These are phyloP conservation scores for Phytophthora fragariae DNA, from an alignment of 352 stramenopile species.

Conservation along the genomic window DNA sequence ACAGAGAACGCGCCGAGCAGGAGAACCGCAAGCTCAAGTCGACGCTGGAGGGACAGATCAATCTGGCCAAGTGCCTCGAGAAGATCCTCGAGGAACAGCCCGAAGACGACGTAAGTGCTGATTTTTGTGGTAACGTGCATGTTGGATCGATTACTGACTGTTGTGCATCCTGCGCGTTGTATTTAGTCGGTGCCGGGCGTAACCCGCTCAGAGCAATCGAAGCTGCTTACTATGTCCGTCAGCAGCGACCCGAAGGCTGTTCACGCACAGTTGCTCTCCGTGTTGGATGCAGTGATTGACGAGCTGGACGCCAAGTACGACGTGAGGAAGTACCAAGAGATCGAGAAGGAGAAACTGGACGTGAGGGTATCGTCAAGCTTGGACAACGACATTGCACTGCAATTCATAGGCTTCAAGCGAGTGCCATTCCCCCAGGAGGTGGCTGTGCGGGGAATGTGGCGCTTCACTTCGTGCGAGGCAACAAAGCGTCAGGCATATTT, in stretches of 20 bases:
- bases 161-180: not conserved
- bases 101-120: conserved; percentile 29
- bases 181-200: conserved; percentile 10
- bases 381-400: conserved; percentile 36
- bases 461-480: conserved; percentile 41
- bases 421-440: conserved; percentile 43
- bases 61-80: conserved; percentile 50
- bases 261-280: conserved; percentile 34
- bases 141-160: conserved; percentile 2
- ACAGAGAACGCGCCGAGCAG: conserved; percentile 44
- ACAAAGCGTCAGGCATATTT: conserved; percentile 40
- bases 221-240: conserved; percentile 28
- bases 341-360: conserved; percentile 31
- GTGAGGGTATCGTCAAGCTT: conserved; percentile 35
- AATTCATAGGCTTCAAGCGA: conserved; percentile 42
- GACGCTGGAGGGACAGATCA: conserved; percentile 46
- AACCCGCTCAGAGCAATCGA: conserved; percentile 16
- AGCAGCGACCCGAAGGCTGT: conserved; percentile 29
- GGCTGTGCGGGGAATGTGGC: conserved; percentile 45
- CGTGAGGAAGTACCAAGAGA: conserved; percentile 24
- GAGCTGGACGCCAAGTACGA: conserved; percentile 37
- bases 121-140: not conserved
- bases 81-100: conserved; percentile 45
- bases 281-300: conserved; percentile 33
- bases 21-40: conserved; percentile 55